Evolutionary conservation across 345 rosid genomes (phyloP), one percentile per base, ranked within the genome.

Genomic region (Salix viminalis): DNA sequence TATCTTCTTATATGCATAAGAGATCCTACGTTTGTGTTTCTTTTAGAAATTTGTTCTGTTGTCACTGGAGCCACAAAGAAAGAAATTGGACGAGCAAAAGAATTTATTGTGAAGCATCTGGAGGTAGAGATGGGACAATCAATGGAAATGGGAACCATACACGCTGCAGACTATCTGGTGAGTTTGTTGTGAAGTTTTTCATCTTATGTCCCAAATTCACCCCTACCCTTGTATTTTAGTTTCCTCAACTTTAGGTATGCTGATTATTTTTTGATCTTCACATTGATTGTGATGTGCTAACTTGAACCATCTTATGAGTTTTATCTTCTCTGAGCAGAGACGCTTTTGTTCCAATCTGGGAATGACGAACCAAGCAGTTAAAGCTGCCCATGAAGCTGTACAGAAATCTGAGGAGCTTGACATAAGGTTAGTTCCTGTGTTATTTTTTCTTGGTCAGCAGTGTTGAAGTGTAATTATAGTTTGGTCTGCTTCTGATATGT

Each of bases 371-470:
- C 87, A 86, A 84, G 91, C 83, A 42, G 84, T 88, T 70, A 88
- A 86, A 86, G 91, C 91, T 36, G 91, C 91, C 50, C 89, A 88
- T 74, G 91, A 86, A 75, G 86, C 85, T 42, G 89, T 86, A 39
- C 83, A 80, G 81, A 88, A 88, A 73, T 84, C 89, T 67, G 89
- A 88, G 75, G 87, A 80, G 74, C 75, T 86, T 62, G 89, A 88
- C 78, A 86, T 88, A 81, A 86, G 91, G 91, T 88, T 34, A 36
- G 76, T 75, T 79, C 75, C 77, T 24, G 18, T 67, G 42, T 77
- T 28, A 23, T 54, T 52, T 65, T 77, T 1, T 58, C 66, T 69
- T 69, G 30, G 70, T 72, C 50, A 24, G 71, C 56, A 42, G 41
- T 62, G 34, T 23, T 5, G 14, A 24, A 36, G 9, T 68, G 15